Evolutionary conservation across 2,329 filamentous ascomycete species (phyloP), one percentile per base, ranked within the genome.

Genomic region (Pseudonectria foliicola): DNA sequence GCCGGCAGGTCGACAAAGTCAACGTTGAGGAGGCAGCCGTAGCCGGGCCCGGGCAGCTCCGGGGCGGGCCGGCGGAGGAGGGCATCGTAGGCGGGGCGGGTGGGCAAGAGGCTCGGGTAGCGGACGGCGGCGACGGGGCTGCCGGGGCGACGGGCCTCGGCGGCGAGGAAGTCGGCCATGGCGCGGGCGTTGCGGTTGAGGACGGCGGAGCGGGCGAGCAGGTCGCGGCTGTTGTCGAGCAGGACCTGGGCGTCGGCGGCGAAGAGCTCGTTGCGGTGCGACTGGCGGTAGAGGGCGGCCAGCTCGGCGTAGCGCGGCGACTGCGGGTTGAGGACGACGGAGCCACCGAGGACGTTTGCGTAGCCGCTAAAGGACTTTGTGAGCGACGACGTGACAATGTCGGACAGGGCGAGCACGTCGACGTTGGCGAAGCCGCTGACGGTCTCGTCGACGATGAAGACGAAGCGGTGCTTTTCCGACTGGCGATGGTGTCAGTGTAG

Each of bases 321-420:
- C 4, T 60, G 46, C 0, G 70, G 70, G 46, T 72, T 73, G 27
- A 77, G 57, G 27, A 68, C 60, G 13, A 64, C 45, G 33, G 64
- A 67, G n/a, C 68, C 74, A 24, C 59, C 72, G 59, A 77, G 68
- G 31, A 71, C 67, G 45, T 80, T 65, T 14, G 71, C 64, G 39
- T 67, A 67, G 12, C 76, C 76, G 40, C 60, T 73, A 48, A 80
- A 78, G 2, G 65, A 64, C 52, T 79, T 79, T n/a, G 73, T 77
- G 12, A 77, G 58, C 15, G 66, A 71, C 0, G 68, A 68, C 12
- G 73, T 44, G 21, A 79, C 40, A 1, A 75, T 50, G 43, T 79
- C 73, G 2, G 67, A 64, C 0, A 62, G 55, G 5, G 54, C 44
- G 4, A 75, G 50, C 24, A 79, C 52, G 47, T 78, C 69, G 38